Base-by-base conservation (phyloP, 2,329 filamentous ascomycete genomes). In the Epichloe typhina region DNA sequence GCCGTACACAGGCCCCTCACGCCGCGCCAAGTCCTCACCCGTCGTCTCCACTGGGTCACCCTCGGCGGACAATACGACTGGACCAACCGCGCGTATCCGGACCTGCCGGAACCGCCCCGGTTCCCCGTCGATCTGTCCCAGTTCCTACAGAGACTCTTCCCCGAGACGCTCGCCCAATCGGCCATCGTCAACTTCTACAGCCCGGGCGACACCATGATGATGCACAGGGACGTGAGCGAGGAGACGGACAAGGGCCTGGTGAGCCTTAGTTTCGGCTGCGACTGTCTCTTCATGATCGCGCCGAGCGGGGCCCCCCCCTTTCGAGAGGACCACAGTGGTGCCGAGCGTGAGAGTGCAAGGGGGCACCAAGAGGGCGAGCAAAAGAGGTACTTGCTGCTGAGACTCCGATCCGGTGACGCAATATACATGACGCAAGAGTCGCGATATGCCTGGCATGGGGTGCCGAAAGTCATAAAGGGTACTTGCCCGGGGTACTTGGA, bases 31-130 rank as follows among this genome's bases (percentile, higher is more conserved):
- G 79, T 91, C 33, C 73, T 97, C 42, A 79, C 83, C 52, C 85
- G 83, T 55, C 90, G 87, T 54, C 76, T 97, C 23, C 88, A 91
- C 58, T 98, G 93, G 93, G 79, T 94, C 41, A 97, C 91, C 0
- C 77, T 98, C 3, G 93, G 93, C 47, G 91, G 89, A 0, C 93
- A 97, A 65, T 97, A 97, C 66, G 87, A 97, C 69, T 97, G 91
- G 93, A 94, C 89, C 0, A 79, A 80, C 51, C 90, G 95, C 57
- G 70, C 79, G 12, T 97, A 97, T 62, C 89, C 90, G 0, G 64
- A 72, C 9, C 73, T 11, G 26, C 8, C 76, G n/a, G 53, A 64
- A 3, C 83, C 86, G 1, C 88, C 88, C 0, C 60, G 69, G 0
- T 96, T 96, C 58, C 90, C 91, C 0, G 40, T 64, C 1, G 88